phyloP scores from a whole-genome alignment of 495 filamentous ascomycete genomes.

The Lindgomyces ingoldianus region DNA sequence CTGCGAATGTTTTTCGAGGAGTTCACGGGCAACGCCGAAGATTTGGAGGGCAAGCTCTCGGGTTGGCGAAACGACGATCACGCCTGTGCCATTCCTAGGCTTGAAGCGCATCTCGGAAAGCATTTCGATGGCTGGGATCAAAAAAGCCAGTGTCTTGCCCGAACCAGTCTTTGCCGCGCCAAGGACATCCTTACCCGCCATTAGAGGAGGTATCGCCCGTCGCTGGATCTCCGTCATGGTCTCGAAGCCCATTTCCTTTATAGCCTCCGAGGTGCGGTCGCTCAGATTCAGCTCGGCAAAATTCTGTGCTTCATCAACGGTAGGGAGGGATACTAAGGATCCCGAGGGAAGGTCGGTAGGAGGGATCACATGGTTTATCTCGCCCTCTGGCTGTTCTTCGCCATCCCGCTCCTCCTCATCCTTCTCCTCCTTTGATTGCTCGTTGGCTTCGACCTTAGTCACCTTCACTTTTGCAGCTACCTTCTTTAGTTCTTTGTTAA shows the following conservation, averaged over 20 bases:
- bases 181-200: slow-evolving; percentile 90
- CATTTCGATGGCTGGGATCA: slow-evolving; percentile 96
- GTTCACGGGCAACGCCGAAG: slow-evolving; percentile 89
- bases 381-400: slow-evolving; percentile 17
- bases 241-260: slow-evolving; percentile 87
- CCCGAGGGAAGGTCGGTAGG: slow-evolving; percentile 54
- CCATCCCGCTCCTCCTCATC: no score
- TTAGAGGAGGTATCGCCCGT: slow-evolving; percentile 79
- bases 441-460: slow-evolving; percentile 9
- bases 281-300: slow-evolving; percentile 87
- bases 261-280: slow-evolving; percentile 81
- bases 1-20: slow-evolving; percentile 85
- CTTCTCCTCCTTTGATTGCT: no score
- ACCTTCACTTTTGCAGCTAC: slow-evolving; percentile 28
- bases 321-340: slow-evolving; percentile 59
- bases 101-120: slow-evolving; percentile 87
- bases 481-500: slow-evolving; percentile 41
- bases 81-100: slow-evolving; percentile 78
- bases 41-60: slow-evolving; percentile 94
- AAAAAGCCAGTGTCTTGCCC: slow-evolving; percentile 92
- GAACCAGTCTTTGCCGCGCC: slow-evolving; percentile 97
- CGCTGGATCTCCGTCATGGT: slow-evolving; percentile 96
- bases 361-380: slow-evolving; percentile 9
- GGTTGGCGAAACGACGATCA: slow-evolving; percentile 82
- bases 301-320: slow-evolving; percentile 55